Base-by-base conservation (phyloP, 2,329 filamentous ascomycete species). In the Pestalotiopsis sp. region DNA sequence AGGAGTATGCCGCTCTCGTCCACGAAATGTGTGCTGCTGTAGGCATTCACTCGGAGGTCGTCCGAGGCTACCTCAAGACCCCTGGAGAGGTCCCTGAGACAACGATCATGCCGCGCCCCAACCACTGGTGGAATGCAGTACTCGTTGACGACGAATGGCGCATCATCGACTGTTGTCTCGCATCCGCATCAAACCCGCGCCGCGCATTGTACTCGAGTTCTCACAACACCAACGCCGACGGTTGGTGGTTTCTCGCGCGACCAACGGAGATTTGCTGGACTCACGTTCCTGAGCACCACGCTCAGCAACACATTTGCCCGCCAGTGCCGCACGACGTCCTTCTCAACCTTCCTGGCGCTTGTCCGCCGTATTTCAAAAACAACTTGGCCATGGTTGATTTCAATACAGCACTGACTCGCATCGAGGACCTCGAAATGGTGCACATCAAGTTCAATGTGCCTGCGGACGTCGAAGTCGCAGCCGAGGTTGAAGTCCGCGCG, bases 51-150 rank as follows among this genome's bases (percentile, higher is more conserved):
- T 94, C 93, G 45, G 95, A 98, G 78, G 86, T 97, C 23, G 90
- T 99, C 14, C 90, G 91, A 69, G 96, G 96, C 0, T 98, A 96
- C 77, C 88, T 99, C 68, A 99, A 99, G 79, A 86, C 89, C 1
- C 96, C 96, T 0, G 95, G 95, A 0, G 96, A 98, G 75, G 83
- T 91, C 7, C 85, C 92, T 1, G 95, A 98, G 74, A 84, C 94
- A 58, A 93, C 92, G 71, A 91, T 92, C 69, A 89, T 95, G 79
- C 93, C 94, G n/a, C 90, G 91, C 38, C 88, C 95, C 0, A 99
- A 99, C 76, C 96, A 99, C 81, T 98, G 93, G 90, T 99, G 96
- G 96, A 99, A 99, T 74, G 91, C 94, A 0, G 94, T 98, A 20
- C 83, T 98, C 45, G 91, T 98, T 9, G 96, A 99, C 79, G 92